These are phyloP conservation scores for Trichoderma citrinoviride DNA, from an alignment of 2,329 filamentous ascomycete species.

Conservation along the genomic window DNA sequence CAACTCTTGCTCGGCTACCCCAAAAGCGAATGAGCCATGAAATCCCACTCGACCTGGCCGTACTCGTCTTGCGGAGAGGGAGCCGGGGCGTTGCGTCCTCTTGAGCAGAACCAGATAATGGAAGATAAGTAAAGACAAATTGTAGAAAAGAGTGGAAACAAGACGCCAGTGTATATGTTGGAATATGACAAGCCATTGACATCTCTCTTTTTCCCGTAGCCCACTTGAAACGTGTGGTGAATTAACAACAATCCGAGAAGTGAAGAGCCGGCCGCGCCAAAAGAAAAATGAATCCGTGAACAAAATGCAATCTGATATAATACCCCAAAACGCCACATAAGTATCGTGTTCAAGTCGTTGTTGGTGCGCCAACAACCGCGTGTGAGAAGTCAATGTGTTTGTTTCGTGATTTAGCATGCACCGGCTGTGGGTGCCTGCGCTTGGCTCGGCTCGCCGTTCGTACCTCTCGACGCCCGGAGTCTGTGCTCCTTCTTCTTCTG, in stretches of 20 bases:
- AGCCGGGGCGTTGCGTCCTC: not conserved
- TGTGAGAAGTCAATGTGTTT: not conserved
- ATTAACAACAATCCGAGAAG: conserved; percentile 13
- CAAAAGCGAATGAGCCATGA: not conserved
- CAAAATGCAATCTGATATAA: conserved; percentile 1
- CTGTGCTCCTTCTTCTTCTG: conserved; percentile 23
- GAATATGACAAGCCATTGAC: conserved; percentile 5
- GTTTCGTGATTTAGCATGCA: not conserved
- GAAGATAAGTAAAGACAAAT: not conserved
- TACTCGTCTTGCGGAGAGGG: not conserved
- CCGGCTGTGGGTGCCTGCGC: not conserved
- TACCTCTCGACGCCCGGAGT: conserved; percentile 1
- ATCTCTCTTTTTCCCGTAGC: conserved; percentile 4
- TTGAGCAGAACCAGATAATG: not conserved
- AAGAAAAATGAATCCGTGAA: not conserved
- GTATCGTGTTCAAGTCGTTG: conserved; percentile 15
- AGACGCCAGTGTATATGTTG: conserved; percentile 6
- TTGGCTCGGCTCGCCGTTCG: conserved; percentile 1
- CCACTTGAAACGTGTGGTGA: conserved; percentile 2
- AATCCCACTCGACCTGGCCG: not conserved
- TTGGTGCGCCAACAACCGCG: not conserved
- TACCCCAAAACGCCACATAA: conserved; percentile 8
- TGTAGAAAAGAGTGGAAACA: not conserved
- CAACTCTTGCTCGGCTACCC: not conserved
- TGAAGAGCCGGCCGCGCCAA: conserved; percentile 4